phyloP scores from a whole-genome alignment of 305 asterid species.

The Plantago lanceolata region DNA sequence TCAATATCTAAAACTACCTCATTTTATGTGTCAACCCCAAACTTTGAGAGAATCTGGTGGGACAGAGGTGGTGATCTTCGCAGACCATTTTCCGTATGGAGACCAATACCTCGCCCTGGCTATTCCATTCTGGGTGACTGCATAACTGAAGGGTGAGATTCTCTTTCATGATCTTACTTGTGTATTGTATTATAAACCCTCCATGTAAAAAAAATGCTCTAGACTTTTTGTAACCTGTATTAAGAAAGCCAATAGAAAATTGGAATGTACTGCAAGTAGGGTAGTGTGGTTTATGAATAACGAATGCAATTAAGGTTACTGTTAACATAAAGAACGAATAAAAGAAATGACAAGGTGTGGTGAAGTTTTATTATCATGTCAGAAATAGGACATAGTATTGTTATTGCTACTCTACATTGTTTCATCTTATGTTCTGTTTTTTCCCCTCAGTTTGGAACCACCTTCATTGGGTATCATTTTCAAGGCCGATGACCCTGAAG shows the following conservation, averaged over 20 bases:
- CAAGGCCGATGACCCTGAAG: constrained; percentile 70
- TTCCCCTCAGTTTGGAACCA: constrained; percentile 77
- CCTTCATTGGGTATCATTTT: constrained; percentile 90
- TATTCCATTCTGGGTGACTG: constrained; percentile 89
- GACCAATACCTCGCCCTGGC: constrained; percentile 85
- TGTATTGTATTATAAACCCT: neutral
- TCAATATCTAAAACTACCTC: constrained; percentile 71
- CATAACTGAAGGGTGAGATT: constrained; percentile 84
- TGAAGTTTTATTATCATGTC: constrained; percentile 10
- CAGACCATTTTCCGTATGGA: constrained; percentile 90
- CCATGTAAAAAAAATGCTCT: neutral
- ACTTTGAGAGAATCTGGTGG: constrained; percentile 98
- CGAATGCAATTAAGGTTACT: neutral
- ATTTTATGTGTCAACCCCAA: constrained; percentile 75
- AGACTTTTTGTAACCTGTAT: neutral
- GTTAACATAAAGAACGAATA: neutral
- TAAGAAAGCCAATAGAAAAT: neutral
- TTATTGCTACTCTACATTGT: neutral
- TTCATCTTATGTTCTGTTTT: too few relatives aligned
- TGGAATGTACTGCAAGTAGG: neutral
- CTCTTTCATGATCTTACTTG: constrained; percentile 14
- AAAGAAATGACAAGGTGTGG: neutral
- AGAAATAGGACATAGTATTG: constrained; percentile 19
- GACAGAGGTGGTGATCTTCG: constrained; percentile 94
- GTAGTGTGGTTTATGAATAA: neutral